These are phyloP conservation scores for Manihot esculenta DNA, from an alignment of 441 rosid genomes.

Conservation along the genomic window DNA sequence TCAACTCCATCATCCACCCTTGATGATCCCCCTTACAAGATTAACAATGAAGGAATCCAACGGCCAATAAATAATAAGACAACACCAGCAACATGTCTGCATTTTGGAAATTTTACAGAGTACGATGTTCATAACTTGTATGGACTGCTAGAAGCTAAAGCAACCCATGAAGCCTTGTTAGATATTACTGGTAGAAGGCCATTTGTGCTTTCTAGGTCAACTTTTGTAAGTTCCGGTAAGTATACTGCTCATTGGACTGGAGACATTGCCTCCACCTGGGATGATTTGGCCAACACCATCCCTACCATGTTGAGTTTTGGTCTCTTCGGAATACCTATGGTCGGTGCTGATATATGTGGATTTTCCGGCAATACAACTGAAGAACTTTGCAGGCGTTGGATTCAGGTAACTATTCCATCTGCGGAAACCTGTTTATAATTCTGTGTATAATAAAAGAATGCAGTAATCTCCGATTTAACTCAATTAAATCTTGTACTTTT, in stretches of 20 bases:
- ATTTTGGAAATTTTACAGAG: conserved; percentile 56
- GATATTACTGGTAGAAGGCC: conserved; percentile 57
- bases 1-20: conserved; percentile 35
- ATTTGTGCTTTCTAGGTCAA: conserved; percentile 69
- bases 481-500: too few relatives aligned
- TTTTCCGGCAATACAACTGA: conserved; percentile 55
- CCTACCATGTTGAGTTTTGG: conserved; percentile 65
- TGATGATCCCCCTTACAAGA: conserved; percentile 76
- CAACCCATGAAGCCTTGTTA: conserved; percentile 52
- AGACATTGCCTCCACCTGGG: conserved; percentile 66
- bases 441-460: too few relatives aligned
- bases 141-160: conserved; percentile 64
- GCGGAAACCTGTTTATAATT: neutral
- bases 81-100: conserved; percentile 52
- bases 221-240: conserved; percentile 73
- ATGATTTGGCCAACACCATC: conserved; percentile 59
- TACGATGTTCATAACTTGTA: conserved; percentile 70
- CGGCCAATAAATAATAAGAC: conserved; percentile 40
- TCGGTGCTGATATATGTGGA: conserved; percentile 85
- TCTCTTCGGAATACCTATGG: conserved; percentile 81
- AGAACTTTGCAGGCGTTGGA: conserved; percentile 74
- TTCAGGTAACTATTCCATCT: conserved; percentile 45
- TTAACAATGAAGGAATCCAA: conserved; percentile 45
- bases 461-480: too few relatives aligned
- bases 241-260: conserved; percentile 91